Evolutionary conservation across 495 filamentous ascomycete species (phyloP).

Genomic region (Penicillium lividum): DNA sequence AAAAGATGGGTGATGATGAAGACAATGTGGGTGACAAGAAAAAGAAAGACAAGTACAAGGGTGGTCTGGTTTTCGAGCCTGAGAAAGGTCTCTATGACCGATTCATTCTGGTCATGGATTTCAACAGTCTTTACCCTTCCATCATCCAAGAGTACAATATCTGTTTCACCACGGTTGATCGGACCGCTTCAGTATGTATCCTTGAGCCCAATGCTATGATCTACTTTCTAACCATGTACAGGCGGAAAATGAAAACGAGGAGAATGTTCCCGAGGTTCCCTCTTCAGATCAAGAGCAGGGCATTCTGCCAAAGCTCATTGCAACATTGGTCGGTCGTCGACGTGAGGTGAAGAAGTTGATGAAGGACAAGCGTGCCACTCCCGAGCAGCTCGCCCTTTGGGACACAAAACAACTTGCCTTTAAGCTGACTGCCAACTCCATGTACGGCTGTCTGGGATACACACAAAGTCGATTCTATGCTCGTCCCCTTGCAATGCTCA

Average conservation of each 20-base stretch:
- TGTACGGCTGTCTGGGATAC: conserved; percentile 98
- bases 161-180: conserved; percentile 95
- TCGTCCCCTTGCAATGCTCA: conserved; percentile 90
- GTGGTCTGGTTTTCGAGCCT: conserved; percentile 96
- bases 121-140: conserved; percentile 97
- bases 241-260: conserved; percentile 73
- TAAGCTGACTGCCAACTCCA: conserved; percentile 97
- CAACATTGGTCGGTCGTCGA: conserved; percentile 82
- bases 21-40: conserved; percentile 83
- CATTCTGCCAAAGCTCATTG: conserved; percentile 85
- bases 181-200: conserved; percentile 58
- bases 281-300: conserved; percentile 68
- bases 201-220: background rate
- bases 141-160: conserved; percentile 99
- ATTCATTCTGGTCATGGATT: conserved; percentile 98
- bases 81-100: conserved; percentile 97
- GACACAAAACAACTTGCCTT: conserved; percentile 96
- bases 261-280: conserved; percentile 75
- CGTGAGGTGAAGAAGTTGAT: conserved; percentile 91
- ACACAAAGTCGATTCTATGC: conserved; percentile 96
- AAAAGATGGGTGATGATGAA: conserved; percentile 66
- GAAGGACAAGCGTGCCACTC: conserved; percentile 86
- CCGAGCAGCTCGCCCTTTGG: conserved; percentile 89
- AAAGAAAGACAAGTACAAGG: conserved; percentile 99
- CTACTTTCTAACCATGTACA: conserved; percentile 28